These are phyloP conservation scores for Rhizopogon roseolus DNA, from an alignment of 768 basidiomycete genomes.

Conservation along the genomic window DNA sequence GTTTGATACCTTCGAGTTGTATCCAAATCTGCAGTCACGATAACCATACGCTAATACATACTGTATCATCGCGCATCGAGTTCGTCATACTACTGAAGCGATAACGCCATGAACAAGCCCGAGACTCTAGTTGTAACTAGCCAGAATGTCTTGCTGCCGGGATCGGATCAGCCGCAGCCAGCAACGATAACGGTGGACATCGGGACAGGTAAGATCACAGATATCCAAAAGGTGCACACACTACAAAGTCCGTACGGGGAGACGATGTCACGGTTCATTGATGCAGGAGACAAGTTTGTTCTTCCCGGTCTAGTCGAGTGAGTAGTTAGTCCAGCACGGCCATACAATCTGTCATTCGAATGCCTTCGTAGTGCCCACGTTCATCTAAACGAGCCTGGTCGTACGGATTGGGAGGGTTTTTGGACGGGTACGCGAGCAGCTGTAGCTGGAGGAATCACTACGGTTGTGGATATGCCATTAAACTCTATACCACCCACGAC, in stretches of 20 bases:
- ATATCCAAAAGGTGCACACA: constrained; percentile 36
- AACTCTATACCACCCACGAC: constrained; percentile 97
- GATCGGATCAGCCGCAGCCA: constrained; percentile 40
- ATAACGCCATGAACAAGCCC: not conserved
- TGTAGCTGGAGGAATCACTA: constrained; percentile 90
- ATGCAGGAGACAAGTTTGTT: constrained; percentile 54
- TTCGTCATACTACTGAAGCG: no score
- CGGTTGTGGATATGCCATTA: constrained; percentile 95
- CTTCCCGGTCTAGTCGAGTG: constrained; percentile 84
- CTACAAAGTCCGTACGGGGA: constrained; percentile 15
- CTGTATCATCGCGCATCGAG: no score
- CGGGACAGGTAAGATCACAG: constrained; percentile 55
- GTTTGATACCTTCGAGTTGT: no score
- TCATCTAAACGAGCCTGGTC: constrained; percentile 90
- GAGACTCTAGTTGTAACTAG: constrained; percentile 42
- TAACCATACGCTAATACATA: not conserved
- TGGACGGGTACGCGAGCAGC: constrained; percentile 89
- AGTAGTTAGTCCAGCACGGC: not conserved
- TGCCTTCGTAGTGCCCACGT: constrained; percentile 65
- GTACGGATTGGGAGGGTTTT: constrained; percentile 94
- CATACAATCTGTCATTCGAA: not conserved
- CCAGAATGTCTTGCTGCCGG: constrained; percentile 53
- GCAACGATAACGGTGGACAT: constrained; percentile 64
- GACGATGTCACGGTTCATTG: constrained; percentile 17
- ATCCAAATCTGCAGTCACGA: not conserved